phyloP scores from a whole-genome alignment of 2,329 filamentous ascomycete genomes.

The Didymosphaeria variabile region DNA sequence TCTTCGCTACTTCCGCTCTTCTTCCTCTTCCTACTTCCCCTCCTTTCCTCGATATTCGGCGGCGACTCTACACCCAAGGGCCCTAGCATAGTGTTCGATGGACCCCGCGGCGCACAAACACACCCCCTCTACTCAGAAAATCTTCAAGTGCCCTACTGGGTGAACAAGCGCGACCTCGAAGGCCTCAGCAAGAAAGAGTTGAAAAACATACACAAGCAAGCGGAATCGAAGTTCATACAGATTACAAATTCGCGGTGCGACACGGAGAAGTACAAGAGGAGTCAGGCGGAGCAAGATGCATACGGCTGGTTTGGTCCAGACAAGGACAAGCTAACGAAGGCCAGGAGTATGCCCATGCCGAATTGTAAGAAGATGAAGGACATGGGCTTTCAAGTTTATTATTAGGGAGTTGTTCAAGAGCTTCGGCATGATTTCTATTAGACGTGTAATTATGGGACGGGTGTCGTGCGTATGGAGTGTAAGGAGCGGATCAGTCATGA shows the following conservation, averaged over 20 bases:
- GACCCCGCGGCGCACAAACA: constrained; percentile 74
- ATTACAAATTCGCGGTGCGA: constrained; percentile 77
- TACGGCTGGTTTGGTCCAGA: constrained; percentile 90
- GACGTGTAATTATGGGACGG: background rate
- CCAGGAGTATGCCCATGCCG: constrained; percentile 68
- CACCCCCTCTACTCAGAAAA: constrained; percentile 74
- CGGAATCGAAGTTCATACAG: constrained; percentile 77
- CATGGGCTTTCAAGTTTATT: constrained; percentile 43
- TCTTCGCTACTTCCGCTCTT: constrained; percentile 86
- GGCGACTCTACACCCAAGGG: constrained; percentile 62
- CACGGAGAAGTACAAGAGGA: constrained; percentile 71
- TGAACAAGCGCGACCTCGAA: constrained; percentile 80
- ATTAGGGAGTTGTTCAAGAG: background rate
- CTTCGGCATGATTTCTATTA: background rate
- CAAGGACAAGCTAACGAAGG: constrained; percentile 77
- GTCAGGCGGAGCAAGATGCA: constrained; percentile 77
- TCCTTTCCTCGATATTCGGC: constrained; percentile 80
- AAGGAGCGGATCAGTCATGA: background rate
- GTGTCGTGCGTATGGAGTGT: background rate
- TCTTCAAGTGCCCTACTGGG: constrained; percentile 81
- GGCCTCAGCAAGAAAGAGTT: constrained; percentile 76
- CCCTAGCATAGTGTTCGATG: constrained; percentile 80
- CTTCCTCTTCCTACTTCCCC: constrained; percentile 80
- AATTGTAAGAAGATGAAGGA: constrained; percentile 66
- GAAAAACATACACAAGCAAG: constrained; percentile 76